Conservation (phyloP, 495 filamentous ascomycete species). For the Aspergillus cavernicola region DNA sequence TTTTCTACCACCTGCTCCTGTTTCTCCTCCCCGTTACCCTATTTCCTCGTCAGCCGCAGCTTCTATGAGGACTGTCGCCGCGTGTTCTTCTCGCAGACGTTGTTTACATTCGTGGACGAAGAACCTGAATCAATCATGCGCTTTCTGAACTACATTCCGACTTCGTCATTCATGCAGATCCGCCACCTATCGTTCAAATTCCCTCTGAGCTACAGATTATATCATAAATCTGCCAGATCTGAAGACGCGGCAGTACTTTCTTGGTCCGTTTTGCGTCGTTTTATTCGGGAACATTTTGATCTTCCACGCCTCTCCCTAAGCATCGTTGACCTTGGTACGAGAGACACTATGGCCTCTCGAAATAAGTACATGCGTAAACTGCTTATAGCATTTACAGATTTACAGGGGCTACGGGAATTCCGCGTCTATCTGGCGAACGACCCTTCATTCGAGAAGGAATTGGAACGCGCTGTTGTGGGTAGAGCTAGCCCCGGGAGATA, state of each 20-base stretch:
- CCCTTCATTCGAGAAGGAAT: slow-evolving; percentile 13
- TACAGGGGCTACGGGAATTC: slow-evolving; percentile 17
- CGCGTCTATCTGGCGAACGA: slow-evolving; percentile 19
- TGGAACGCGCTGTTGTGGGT: slow-evolving; percentile 16
- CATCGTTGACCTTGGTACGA: slow-evolving; percentile 18
- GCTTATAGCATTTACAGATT: slow-evolving; percentile 14
- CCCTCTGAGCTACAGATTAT: slow-evolving; percentile 10
- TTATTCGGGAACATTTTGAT: slow-evolving; percentile 28
- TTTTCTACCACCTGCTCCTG: slow-evolving; percentile 25
- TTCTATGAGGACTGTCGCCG: slow-evolving; percentile 23
- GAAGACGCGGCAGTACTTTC: slow-evolving; percentile 14
- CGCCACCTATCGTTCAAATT: slow-evolving; percentile 22
- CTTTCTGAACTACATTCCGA: slow-evolving; percentile 15
- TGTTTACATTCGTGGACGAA: slow-evolving; percentile 22
- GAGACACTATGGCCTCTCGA: background rate
- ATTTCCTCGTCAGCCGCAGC: slow-evolving; percentile 23
- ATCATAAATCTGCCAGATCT: background rate
- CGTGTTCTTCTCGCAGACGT: slow-evolving; percentile 24
- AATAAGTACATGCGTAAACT: slow-evolving; percentile 18
- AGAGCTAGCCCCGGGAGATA: background rate
- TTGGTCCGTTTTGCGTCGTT: slow-evolving; percentile 25
- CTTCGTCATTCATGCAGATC: slow-evolving; percentile 18
- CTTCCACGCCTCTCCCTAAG: slow-evolving; percentile 16
- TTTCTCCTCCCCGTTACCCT: slow-evolving; percentile 24
- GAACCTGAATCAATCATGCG: slow-evolving; percentile 22